Evolutionary conservation across 257 asterid genomes (phyloP).

Genomic region (Hygrophila difformis): DNA sequence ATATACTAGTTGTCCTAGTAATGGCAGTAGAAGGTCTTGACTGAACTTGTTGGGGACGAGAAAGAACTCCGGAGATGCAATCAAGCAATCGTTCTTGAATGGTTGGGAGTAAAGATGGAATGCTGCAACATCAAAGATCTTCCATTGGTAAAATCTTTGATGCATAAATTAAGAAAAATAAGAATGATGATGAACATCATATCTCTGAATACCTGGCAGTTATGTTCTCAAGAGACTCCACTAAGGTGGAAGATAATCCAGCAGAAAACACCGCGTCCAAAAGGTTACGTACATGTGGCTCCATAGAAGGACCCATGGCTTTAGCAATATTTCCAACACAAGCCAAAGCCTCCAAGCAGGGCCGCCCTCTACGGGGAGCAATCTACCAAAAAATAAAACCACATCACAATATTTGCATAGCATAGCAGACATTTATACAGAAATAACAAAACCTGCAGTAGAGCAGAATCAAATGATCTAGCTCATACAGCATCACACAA

Average conservation of each 20-base stretch:
- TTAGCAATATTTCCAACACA: conserved; percentile 98
- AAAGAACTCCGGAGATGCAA: conserved; percentile 80
- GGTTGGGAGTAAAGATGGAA: conserved; percentile 82
- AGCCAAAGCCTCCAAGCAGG: conserved; percentile 92
- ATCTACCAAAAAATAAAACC: conserved; percentile 42
- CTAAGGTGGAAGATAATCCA: conserved; percentile 74
- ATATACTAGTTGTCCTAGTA: conserved; percentile 50
- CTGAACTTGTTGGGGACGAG: conserved; percentile 64
- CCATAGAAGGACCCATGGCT: conserved; percentile 93
- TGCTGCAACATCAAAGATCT: conserved; percentile 42
- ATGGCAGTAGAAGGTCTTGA: conserved; percentile 51
- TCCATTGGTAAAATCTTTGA: conserved; percentile 17
- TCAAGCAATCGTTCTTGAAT: conserved; percentile 84
- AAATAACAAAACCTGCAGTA: not conserved
- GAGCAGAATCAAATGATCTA: conserved; percentile 18
- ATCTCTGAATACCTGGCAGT: conserved; percentile 42
- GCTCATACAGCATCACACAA: conserved; percentile 89
- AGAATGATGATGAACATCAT: conserved; percentile 11
- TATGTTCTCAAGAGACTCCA: conserved; percentile 83
- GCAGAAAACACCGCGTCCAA: conserved; percentile 94
- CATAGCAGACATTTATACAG: conserved; percentile 8
- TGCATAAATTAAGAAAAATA: conserved; percentile 12
- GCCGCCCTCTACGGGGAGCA: conserved; percentile 98
- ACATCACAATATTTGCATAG: conserved; percentile 3
- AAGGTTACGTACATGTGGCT: conserved; percentile 77